Percentiles rank a stretch among this genome's conserved stretches.
phyloP scores from a whole-genome alignment of 2,329 filamentous ascomycete genomes.

The Emmonsia crescens region DNA sequence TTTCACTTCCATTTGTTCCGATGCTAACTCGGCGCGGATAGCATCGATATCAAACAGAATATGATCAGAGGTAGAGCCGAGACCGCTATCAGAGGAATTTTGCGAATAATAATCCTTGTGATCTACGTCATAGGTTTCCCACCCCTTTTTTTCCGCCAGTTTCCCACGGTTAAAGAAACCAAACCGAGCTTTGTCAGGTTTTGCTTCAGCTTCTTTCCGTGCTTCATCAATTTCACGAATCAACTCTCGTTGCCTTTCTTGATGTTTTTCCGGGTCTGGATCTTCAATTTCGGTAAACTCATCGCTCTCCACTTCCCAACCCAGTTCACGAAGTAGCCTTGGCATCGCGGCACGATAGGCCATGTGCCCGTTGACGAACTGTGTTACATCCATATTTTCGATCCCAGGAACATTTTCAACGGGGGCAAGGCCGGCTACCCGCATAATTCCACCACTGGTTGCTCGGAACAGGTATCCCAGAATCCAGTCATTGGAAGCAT shows the following conservation, averaged over 20 bases:
- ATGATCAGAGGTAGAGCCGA: slow-evolving; percentile 27
- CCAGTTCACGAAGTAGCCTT: slow-evolving; percentile 70
- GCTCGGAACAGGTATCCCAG: slow-evolving; percentile 89
- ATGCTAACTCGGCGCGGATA: slow-evolving; percentile 73
- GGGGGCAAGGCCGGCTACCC: slow-evolving; percentile 70
- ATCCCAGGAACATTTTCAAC: slow-evolving; percentile 67
- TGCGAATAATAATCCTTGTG: slow-evolving; percentile 22
- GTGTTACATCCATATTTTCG: slow-evolving; percentile 82
- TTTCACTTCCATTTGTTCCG: slow-evolving; percentile 58
- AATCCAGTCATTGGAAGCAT: slow-evolving; percentile 94
- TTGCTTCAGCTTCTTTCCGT: slow-evolving; percentile 70
- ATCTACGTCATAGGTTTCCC: slow-evolving; percentile 83
- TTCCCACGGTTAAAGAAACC: slow-evolving; percentile 73
- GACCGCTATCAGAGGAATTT: slow-evolving; percentile 18
- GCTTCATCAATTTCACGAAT: slow-evolving; percentile 97
- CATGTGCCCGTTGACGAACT: slow-evolving; percentile 85
- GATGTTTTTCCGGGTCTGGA: slow-evolving; percentile 88
- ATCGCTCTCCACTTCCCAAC: slow-evolving; percentile 83
- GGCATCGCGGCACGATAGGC: slow-evolving; percentile 92
- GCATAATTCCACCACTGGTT: slow-evolving; percentile 82
- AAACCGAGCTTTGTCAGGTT: slow-evolving; percentile 61
- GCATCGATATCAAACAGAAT: slow-evolving; percentile 94
- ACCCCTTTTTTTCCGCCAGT: slow-evolving; percentile 65
- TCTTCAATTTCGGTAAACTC: slow-evolving; percentile 97
- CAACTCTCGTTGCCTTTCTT: slow-evolving; percentile 75